Evolutionary conservation across 768 basidiomycete genomes (phyloP).

Genomic region (Coprinopsis strossmayeri): DNA sequence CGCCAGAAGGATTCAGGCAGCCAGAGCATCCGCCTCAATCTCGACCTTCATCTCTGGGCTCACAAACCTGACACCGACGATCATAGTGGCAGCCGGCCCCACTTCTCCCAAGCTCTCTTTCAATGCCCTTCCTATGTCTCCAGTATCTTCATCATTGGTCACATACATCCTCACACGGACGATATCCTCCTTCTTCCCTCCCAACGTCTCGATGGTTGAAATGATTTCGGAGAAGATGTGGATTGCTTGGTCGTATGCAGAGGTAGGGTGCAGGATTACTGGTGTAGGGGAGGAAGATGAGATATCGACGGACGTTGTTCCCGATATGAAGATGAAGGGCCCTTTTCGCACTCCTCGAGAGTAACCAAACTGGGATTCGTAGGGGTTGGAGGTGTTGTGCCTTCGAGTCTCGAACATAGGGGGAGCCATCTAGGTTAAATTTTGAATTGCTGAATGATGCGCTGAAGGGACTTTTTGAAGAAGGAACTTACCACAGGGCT

Average conservation of each 20-base stretch:
- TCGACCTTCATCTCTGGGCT: conserved; percentile 44
- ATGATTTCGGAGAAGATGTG: conserved; percentile 40
- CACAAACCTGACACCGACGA: conserved; percentile 41
- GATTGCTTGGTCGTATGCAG: conserved; percentile 39
- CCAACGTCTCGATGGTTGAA: conserved; percentile 34
- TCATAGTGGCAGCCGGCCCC: conserved; percentile 46
- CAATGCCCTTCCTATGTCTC: conserved; percentile 30
- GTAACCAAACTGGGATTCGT: conserved; percentile 44
- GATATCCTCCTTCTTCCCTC: conserved; percentile 37
- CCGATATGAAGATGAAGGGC: conserved; percentile 24
- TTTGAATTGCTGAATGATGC: too few species aligned
- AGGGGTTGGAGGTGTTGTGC: conserved; percentile 38
- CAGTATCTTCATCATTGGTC: conserved; percentile 30
- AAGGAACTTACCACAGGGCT: too few species aligned
- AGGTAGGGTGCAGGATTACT: conserved; percentile 31
- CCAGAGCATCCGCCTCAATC: conserved; percentile 47
- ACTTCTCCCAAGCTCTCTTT: conserved; percentile 35
- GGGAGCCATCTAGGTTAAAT: too few species aligned
- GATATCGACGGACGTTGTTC: conserved; percentile 40
- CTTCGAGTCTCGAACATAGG: too few species aligned
- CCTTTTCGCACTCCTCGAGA: conserved; percentile 46
- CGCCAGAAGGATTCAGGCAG: too few species aligned
- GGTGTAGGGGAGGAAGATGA: neutral
- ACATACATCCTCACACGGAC: conserved; percentile 47
- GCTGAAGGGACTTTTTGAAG: too few species aligned